A percentile compares a stretch with the other conserved stretches of the same genome.
These are phyloP conservation scores for Boletellus dicymbophilus DNA, from an alignment of 1,284 basidiomycete genomes.

Conservation along the genomic window DNA sequence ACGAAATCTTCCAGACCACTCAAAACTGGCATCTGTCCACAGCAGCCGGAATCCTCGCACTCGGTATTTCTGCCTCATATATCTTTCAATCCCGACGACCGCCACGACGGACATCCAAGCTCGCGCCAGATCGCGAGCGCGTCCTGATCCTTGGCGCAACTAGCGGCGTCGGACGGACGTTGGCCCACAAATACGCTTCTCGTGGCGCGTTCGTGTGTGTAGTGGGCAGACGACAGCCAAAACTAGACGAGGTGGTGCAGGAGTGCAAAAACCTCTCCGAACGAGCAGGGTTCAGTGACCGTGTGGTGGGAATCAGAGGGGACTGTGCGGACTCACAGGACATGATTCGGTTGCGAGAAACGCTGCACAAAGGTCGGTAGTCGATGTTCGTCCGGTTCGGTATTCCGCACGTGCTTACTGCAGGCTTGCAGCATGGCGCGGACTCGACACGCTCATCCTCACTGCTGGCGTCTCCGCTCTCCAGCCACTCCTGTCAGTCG, in stretches of 20 bases:
- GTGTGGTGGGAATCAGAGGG: constrained; percentile 47
- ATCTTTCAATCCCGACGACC: constrained; percentile 14
- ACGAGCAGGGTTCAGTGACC: constrained; percentile 22
- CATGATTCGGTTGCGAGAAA: constrained; percentile 62
- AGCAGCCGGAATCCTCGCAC: constrained; percentile 5
- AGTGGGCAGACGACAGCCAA: constrained; percentile 66
- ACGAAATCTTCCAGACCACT: constrained; percentile 3
- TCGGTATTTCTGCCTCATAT: constrained; percentile 18
- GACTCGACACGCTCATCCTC: constrained; percentile 84
- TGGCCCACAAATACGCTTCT: constrained; percentile 73
- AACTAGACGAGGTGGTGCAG: constrained; percentile 58
- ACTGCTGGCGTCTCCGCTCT: constrained; percentile 87
- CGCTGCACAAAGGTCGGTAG: constrained; percentile 54
- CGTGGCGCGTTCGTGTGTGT: constrained; percentile 79
- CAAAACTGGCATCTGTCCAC: constrained; percentile 10
- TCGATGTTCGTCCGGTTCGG: too few species aligned
- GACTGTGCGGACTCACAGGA: constrained; percentile 73
- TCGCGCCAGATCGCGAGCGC: constrained; percentile 50
- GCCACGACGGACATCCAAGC: constrained; percentile 13
- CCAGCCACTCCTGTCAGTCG: constrained; percentile 74
- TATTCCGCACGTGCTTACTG: too few species aligned
- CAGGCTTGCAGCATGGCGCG: constrained; percentile 73
- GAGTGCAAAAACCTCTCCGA: constrained; percentile 52
- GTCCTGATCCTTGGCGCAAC: constrained; percentile 83
- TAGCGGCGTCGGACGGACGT: constrained; percentile 77